These are phyloP conservation scores for Paramecium primaurelia DNA, from an alignment of 73 alveolate species.

Conservation along the genomic window DNA sequence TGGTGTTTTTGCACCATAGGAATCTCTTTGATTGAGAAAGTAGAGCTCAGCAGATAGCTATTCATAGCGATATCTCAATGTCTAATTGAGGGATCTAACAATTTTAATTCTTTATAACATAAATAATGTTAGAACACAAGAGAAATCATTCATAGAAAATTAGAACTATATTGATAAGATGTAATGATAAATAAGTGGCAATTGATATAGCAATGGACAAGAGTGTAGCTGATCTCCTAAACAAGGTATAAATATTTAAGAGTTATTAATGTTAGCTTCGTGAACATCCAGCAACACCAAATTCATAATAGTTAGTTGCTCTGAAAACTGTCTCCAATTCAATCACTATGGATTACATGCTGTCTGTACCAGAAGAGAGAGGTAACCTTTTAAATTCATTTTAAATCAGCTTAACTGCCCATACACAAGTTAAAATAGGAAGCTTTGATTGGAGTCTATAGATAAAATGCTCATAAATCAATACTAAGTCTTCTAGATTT, in stretches of 20 bases:
- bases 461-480: neutral
- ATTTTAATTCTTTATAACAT: slow-evolving; percentile 16
- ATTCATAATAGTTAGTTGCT: neutral
- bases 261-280: neutral
- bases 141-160: neutral
- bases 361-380: slow-evolving; percentile 33
- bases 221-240: neutral
- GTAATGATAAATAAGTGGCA: neutral
- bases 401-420: neutral
- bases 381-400: neutral
- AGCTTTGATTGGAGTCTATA: neutral
- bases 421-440: neutral
- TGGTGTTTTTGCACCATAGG: slow-evolving; percentile 42
- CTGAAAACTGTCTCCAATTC: neutral
- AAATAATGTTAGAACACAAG: neutral
- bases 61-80: slow-evolving; percentile 21
- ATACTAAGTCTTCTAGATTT: neutral
- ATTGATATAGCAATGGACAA: neutral
- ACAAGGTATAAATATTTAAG: neutral
- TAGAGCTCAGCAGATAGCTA: slow-evolving; percentile 53
- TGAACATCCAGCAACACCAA: slow-evolving; percentile 36
- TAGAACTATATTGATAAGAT: neutral
- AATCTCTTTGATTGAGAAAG: slow-evolving; percentile 52
- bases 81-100: neutral
- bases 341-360: neutral